Evolutionary conservation across 1,284 basidiomycete genomes (phyloP).

Genomic region (Apiotrichum domesticum): DNA sequence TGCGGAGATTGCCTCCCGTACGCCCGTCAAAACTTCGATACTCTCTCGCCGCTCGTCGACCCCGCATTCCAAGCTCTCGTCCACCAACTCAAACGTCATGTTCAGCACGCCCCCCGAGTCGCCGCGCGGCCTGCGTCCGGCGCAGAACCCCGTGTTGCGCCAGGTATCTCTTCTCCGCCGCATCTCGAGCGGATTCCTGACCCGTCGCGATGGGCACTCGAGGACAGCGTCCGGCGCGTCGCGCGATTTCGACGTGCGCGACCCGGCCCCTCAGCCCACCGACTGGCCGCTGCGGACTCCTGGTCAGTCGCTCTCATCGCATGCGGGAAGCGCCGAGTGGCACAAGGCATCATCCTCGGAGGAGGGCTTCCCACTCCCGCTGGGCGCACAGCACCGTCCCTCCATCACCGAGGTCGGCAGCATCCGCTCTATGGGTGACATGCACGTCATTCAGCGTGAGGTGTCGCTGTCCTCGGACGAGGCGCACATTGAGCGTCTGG

Average conservation of each 20-base stretch:
- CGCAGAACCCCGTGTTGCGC: not conserved
- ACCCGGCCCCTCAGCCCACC: conserved; percentile 34
- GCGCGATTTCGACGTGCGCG: conserved; percentile 25
- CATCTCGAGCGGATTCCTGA: conserved; percentile 19
- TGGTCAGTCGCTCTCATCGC: not conserved
- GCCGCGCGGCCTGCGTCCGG: not conserved
- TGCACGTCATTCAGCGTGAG: conserved; percentile 35
- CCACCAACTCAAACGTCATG: not conserved
- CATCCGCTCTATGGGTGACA: conserved; percentile 45
- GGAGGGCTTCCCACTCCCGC: not conserved
- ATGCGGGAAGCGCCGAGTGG: conserved; percentile 1
- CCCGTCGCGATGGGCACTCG: conserved; percentile 8
- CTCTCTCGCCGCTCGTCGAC: not conserved
- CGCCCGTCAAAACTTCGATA: not conserved
- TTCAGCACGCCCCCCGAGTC: not conserved
- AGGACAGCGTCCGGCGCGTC: not conserved
- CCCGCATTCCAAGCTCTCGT: too few species aligned
- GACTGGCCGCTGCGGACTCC: conserved; percentile 26
- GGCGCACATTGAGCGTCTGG: not conserved
- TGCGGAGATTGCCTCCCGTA: not conserved
- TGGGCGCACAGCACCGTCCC: not conserved
- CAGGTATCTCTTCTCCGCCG: conserved; percentile 1
- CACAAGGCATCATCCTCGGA: not conserved
- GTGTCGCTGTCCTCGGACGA: not conserved
- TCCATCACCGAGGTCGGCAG: conserved; percentile 5